These are phyloP conservation scores for Orychophragmus violaceus DNA, from an alignment of 345 rosid species.

Conservation along the genomic window DNA sequence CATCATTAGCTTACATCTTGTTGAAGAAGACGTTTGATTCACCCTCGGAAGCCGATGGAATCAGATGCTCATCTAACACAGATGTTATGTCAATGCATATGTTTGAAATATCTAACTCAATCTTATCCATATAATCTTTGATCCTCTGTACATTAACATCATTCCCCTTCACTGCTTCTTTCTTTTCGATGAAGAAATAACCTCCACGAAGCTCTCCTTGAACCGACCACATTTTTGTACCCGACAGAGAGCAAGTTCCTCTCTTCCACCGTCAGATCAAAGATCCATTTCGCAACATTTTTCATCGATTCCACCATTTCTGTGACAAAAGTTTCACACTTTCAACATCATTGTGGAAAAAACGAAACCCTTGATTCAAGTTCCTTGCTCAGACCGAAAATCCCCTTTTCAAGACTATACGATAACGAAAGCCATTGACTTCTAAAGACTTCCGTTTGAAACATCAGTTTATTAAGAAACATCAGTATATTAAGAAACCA, in stretches of 20 bases:
- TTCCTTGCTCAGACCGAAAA: not conserved
- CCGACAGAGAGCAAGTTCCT: slow-evolving; percentile 54
- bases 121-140: slow-evolving; percentile 51
- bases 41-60: slow-evolving; percentile 48
- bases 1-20: slow-evolving; percentile 43
- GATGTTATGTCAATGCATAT: slow-evolving; percentile 34
- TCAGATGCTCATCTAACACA: slow-evolving; percentile 57
- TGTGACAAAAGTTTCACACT: slow-evolving; percentile 11
- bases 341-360: not conserved
- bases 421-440: not conserved
- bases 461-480: no score
- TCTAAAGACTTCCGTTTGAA: no score
- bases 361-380: not conserved
- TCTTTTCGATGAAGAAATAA: slow-evolving; percentile 49
- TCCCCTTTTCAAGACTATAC: not conserved
- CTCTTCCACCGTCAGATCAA: slow-evolving; percentile 52
- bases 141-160: slow-evolving; percentile 48
- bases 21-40: slow-evolving; percentile 60
- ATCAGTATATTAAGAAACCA: no score
- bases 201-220: slow-evolving; percentile 60
- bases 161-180: slow-evolving; percentile 51
- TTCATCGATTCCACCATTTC: slow-evolving; percentile 58
- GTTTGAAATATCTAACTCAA: slow-evolving; percentile 43
- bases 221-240: slow-evolving; percentile 54
- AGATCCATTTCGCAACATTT: slow-evolving; percentile 42